Evolutionary conservation across 208 protist species (phyloP).

Genomic region (Kentomonas sorsogonicus): DNA sequence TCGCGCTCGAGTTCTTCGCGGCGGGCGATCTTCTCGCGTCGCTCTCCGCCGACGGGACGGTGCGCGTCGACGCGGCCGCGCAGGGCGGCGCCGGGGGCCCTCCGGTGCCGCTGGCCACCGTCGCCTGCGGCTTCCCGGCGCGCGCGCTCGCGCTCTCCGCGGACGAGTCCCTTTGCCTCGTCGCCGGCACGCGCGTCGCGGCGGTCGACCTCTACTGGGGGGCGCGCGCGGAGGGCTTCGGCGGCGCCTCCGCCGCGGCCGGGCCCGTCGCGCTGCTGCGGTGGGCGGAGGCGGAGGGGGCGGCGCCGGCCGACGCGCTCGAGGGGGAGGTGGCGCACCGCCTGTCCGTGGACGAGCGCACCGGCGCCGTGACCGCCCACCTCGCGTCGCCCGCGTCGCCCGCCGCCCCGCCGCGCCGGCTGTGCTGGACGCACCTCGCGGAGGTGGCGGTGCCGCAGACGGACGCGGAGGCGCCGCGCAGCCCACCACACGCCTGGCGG

Average conservation of each 20-base stretch:
- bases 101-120: conserved; percentile 14
- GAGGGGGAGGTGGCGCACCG: conserved; percentile 3
- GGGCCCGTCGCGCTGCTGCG: conserved; percentile 13
- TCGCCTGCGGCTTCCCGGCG: conserved; percentile 42
- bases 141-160: conserved; percentile 36
- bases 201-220: conserved; percentile 39
- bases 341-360: conserved; percentile 1
- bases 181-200: conserved; percentile 43
- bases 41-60: conserved; percentile 13
- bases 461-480: conserved; percentile 8
- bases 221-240: neutral
- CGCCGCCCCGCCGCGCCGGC: neutral
- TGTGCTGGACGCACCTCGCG: conserved; percentile 16
- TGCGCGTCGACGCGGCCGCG: conserved; percentile 16
- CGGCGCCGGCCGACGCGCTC: neutral
- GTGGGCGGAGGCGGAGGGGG: neutral
- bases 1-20: conserved; percentile 25
- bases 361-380: conserved; percentile 16
- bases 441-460: conserved; percentile 1
- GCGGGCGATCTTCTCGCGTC: conserved; percentile 26
- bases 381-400: neutral
- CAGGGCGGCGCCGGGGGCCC: neutral
- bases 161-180: conserved; percentile 62
- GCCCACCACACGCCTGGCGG: too few relatives aligned
- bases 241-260: conserved; percentile 2